Base-by-base conservation (phyloP, 805 yeast species). In the Isabelozyma pseudorhagii region DNA sequence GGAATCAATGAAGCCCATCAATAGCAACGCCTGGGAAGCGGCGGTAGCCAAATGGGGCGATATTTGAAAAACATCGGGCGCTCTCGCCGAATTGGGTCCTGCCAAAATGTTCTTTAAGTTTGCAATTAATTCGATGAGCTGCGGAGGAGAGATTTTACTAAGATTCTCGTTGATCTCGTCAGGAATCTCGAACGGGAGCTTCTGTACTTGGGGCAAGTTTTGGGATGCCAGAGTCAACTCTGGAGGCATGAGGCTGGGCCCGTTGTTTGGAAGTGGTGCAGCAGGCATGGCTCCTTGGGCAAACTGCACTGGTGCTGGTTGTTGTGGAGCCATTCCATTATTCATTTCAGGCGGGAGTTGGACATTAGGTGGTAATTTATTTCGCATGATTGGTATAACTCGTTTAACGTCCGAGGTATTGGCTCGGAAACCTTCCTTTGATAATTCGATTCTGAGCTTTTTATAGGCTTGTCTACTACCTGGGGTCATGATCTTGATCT, bases 1-100 rank as follows among this genome's bases (percentile, higher is more conserved):
- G 38, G 77, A 74, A 61, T 86, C 88, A 18, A 87, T 81, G 41
- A 87, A 75, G 0, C 94, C 96, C 92, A 87, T 87, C 44, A 86
- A 72, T 15, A 87, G 67, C 53, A 87, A 70, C 2, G 91, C 87
- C 62, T 87, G 94, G 0, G 92, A 82, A 1, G 89, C 84, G 1
- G 88, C 78, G 2, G 82, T 69, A 3, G 91, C 85, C 40, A 87
- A 68, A 44, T 82, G 67, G 14, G 84, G 83, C 54, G 82, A 68
- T 57, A 79, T 68, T 48, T 72, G 74, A 57, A 82, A 72, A 50
- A 85, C 72, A 50, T 78, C 78, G 48, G 78, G 73, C 18, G 83
- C 84, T 53, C 85, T 64, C 36, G 64, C 57, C 38, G 80, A 72
- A 50, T 77, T 75, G 6, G 82, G 78, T 42, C 82, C 78, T 38